phyloP scores from a whole-genome alignment of 73 alveolate genomes.

The Paramecium pentaurelia region DNA sequence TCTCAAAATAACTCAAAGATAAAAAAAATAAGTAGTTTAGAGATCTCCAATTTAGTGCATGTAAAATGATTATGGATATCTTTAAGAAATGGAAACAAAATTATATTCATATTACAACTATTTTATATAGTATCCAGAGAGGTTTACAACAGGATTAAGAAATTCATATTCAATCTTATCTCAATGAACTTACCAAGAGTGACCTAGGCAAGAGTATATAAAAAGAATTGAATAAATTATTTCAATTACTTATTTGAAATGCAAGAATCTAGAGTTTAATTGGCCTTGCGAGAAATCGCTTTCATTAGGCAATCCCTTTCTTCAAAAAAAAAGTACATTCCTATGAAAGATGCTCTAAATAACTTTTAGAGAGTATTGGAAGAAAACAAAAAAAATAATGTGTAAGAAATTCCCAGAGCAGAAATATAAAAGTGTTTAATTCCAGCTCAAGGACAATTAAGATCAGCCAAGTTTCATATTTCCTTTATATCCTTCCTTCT shows the following conservation, averaged over 20 bases:
- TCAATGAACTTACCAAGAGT: not conserved
- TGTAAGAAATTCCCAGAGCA: conserved; percentile 9
- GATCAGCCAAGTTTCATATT: conserved; percentile 36
- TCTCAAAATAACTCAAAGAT: not conserved
- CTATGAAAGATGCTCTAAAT: conserved; percentile 22
- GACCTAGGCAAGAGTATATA: not conserved
- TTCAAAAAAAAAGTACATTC: not conserved
- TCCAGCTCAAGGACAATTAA: conserved; percentile 9
- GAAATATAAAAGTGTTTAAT: conserved; percentile 1
- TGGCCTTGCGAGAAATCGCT: conserved; percentile 27
- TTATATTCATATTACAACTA: not conserved
- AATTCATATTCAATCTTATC: not conserved
- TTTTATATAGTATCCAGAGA: not conserved
- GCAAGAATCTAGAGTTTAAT: conserved; percentile 32
- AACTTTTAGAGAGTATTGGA: not conserved
- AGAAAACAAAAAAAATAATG: not conserved
- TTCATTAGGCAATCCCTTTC: conserved; percentile 7
- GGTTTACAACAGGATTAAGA: not conserved
- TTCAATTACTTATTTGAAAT: conserved; percentile 20
- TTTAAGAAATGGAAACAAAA: not conserved
- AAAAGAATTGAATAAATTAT: conserved; percentile 15
- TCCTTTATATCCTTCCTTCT: conserved; percentile 11
- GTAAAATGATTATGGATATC: not conserved
- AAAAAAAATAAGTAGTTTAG: not conserved
- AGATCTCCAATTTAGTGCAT: not conserved